Base-by-base conservation (phyloP, 148 eudicot species). In the Drosera capensis region DNA sequence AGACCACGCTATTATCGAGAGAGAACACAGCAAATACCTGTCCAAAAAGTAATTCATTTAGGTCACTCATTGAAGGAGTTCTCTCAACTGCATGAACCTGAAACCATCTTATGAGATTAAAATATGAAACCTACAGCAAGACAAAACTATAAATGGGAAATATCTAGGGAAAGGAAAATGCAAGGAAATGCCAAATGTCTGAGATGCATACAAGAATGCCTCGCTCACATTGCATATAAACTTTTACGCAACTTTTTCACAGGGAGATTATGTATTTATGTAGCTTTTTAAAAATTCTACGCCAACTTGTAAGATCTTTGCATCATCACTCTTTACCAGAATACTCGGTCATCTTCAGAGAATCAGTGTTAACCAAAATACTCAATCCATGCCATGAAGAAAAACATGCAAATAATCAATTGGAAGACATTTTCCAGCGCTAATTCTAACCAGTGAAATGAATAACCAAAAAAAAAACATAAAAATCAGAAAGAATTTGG, bases 51-150 rank as follows among this genome's bases (percentile, higher is more conserved):
- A 90, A 80, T 59, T 90, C 93, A 59, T 78, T 84, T 64, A 90
- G 59, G 72, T 84, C 95, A 52, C 95, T 90, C 97, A 90, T 84
- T 48, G 97, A 90, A 52, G 95, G 79, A 56, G 83, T 84, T 73
- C 64, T 90, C 63, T 90, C 93, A 60, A 90, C 62, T 31, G 85
- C 79, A 64, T 80, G 77, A 59, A 90, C 95, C 97, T 90, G 82
- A 46, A 69, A 47, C 48, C 41, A 60, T 40, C 28, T 24, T 56
- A 14, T 11, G 45, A 41, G 22, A 41, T 17, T 25, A 7, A 26
- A 14, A 42, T 41, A 25, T 36, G 49, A 29, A 48, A 22, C 8
- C 40, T 47, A 1, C 29, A 12, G 29, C 7, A 3, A 28, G 31
- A 28, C 31, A 28, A 9, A 28, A 28, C 4, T 3, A 28, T 28